Conservation (phyloP, 108 stramenopile genomes). For the Cyclotella baltica region DNA sequence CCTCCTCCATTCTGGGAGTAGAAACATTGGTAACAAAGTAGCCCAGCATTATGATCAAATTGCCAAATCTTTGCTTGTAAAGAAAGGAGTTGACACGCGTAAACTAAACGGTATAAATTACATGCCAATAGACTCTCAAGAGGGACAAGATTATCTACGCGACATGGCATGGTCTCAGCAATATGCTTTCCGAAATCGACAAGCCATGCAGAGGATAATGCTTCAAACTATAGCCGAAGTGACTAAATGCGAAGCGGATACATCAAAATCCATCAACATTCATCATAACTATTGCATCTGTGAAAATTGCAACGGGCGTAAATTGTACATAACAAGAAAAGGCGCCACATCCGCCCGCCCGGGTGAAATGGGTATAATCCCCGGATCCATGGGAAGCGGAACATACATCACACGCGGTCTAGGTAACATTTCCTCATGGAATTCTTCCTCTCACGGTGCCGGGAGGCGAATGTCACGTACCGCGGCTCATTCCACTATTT, state of each 20-base stretch:
- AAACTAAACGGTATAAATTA: constrained; percentile 23
- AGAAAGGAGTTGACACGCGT: constrained; percentile 15
- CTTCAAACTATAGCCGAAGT: constrained; percentile 17
- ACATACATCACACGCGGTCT: constrained; percentile 28
- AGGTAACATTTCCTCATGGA: constrained; percentile 32
- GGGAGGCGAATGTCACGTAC: constrained; percentile 34
- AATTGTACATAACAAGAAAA: constrained; percentile 38
- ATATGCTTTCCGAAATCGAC: constrained; percentile 36
- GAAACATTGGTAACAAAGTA: constrained; percentile 33
- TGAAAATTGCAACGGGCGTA: constrained; percentile 29
- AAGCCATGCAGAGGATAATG: constrained; percentile 26
- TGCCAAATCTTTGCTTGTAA: constrained; percentile 11
- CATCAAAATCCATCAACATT: constrained; percentile 10
- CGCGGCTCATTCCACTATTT: constrained; percentile 11
- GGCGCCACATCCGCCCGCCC: constrained; percentile 33
- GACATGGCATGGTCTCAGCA: constrained; percentile 45
- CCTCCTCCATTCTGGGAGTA: constrained; percentile 35
- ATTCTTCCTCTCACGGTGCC: constrained; percentile 37
- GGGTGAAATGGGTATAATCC: constrained; percentile 38
- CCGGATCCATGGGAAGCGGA: constrained; percentile 37
- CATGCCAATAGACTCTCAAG: constrained; percentile 36
- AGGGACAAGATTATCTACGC: constrained; percentile 33
- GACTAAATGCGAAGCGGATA: constrained; percentile 14
- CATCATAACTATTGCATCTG: constrained; percentile 44
- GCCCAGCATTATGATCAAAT: constrained; percentile 36